These are phyloP conservation scores for Cryptococcus amylolentus DNA, from an alignment of 1,284 basidiomycete genomes.

Conservation along the genomic window DNA sequence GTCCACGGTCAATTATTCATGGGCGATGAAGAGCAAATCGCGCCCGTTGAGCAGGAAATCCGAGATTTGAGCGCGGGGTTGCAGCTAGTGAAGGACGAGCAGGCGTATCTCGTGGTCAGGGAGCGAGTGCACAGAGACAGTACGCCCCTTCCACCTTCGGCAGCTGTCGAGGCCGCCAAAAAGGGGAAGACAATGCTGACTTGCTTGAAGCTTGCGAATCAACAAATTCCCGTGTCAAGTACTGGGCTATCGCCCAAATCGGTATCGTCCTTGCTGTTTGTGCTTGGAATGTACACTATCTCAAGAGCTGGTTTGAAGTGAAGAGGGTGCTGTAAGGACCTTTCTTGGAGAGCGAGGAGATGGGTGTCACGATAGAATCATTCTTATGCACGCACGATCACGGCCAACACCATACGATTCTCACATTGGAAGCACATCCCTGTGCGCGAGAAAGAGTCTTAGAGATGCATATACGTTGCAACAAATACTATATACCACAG, in stretches of 20 bases:
- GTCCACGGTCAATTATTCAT: constrained; percentile 89
- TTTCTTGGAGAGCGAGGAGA: too few species aligned
- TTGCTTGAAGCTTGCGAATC: constrained; percentile 68
- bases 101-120: constrained; percentile 94
- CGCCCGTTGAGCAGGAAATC: constrained; percentile 95
- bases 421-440: neutral
- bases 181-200: neutral
- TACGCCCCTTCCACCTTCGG: constrained; percentile 12
- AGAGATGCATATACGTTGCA: too few species aligned
- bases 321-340: constrained; percentile 74
- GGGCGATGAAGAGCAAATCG: constrained; percentile 57
- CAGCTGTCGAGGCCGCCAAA: neutral
- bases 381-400: neutral
- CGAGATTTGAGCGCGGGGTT: constrained; percentile 79
- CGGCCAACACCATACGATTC: neutral
- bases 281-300: constrained; percentile 96
- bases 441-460: too few species aligned
- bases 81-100: constrained; percentile 93
- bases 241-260: constrained; percentile 94
- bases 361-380: too few species aligned
- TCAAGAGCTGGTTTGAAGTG: constrained; percentile 89
- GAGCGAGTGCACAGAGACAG: constrained; percentile 89
- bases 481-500: too few species aligned
- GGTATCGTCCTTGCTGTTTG: constrained; percentile 84
- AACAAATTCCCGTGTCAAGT: constrained; percentile 94